These are phyloP conservation scores for Didymellaceae sp. DNA, from an alignment of 2,329 filamentous ascomycete species.

Conservation along the genomic window DNA sequence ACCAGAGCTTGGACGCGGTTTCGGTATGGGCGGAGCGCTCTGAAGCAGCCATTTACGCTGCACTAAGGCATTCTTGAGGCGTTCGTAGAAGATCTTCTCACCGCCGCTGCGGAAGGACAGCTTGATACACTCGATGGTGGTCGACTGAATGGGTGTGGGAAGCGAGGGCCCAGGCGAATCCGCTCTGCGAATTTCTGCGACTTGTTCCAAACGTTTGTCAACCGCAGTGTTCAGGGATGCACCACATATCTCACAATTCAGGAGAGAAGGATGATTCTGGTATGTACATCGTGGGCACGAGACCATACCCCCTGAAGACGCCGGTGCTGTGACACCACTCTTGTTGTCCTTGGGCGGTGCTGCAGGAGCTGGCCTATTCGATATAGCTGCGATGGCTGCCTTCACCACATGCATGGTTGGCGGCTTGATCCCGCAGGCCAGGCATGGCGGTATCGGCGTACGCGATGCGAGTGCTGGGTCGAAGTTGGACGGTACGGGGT, in stretches of 20 bases:
- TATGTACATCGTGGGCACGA: constrained; percentile 90
- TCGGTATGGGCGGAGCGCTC: constrained; percentile 85
- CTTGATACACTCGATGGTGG: constrained; percentile 79
- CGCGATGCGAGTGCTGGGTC: constrained; percentile 81
- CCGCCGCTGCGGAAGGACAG: constrained; percentile 90
- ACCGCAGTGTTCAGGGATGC: constrained; percentile 69
- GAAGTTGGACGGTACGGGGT: constrained; percentile 91
- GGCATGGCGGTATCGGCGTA: constrained; percentile 82
- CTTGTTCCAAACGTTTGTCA: constrained; percentile 51
- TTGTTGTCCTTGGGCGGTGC: constrained; percentile 43
- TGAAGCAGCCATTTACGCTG: constrained; percentile 96
- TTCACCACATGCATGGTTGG: constrained; percentile 82
- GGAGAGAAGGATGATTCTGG: constrained; percentile 84
- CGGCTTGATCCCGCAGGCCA: constrained; percentile 94
- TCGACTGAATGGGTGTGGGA: constrained; percentile 56
- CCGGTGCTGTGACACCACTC: constrained; percentile 41
- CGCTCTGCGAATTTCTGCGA: constrained; percentile 55
- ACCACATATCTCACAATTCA: constrained; percentile 89
- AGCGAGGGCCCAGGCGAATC: constrained; percentile 82
- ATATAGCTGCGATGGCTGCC: constrained; percentile 79
- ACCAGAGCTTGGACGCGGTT: constrained; percentile 54
- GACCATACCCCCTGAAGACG: constrained; percentile 25
- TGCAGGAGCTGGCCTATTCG: constrained; percentile 57
- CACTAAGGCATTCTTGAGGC: constrained; percentile 83
- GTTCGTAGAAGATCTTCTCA: constrained; percentile 87